Evolutionary conservation across 257 asterid genomes (phyloP), one percentile per base, ranked within the genome.

Genomic region (Buddleja alternifolia): DNA sequence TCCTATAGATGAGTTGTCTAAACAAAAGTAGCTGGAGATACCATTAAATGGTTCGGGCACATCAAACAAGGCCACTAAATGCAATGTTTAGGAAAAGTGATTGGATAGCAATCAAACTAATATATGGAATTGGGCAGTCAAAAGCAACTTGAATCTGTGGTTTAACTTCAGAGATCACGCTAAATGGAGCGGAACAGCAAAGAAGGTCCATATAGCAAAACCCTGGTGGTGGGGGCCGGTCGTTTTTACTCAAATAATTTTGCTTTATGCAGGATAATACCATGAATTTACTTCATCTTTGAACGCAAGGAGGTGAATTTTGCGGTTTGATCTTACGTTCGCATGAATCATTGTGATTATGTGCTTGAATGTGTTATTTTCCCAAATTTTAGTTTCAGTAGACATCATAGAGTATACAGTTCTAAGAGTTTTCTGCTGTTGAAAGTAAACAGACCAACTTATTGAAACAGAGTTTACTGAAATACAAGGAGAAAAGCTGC

Each of bases 351-450:
- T 52, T 66, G 60, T 36, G 10, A 62, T 32, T 8, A 29, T 23
- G 46, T 32, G 34, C 56, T 11, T 12, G 7, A 17, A 15, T 51
- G 66, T 59, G 7, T 17, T 17, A 19, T 15, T 24, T 50, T 11
- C 63, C 19, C 66, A 44, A 41, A 53, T 23, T 55, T 23, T 29
- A 9, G 52, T 32, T 64, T 25, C 32, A 40, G 39, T 19, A 71
- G 40, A 20, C 42, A 56, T n/a, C 41, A 40, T 45, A 64, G 19
- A 55, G n/a, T n/a, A 70, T 63, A 40, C 57, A 73, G 65, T 14
- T 68, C 19, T 58, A 66, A 10, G 23, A 61, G 40, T 16, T 60
- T 63, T 50, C 73, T 37, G 75, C 66, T 54, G 60, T 53, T 40
- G 54, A 57, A 25, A 55, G 63, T 20, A 70, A 15, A 67, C 24